Evolutionary conservation across 169 alveolate genomes (phyloP).

Genomic region (Plasmodium coatneyi): DNA sequence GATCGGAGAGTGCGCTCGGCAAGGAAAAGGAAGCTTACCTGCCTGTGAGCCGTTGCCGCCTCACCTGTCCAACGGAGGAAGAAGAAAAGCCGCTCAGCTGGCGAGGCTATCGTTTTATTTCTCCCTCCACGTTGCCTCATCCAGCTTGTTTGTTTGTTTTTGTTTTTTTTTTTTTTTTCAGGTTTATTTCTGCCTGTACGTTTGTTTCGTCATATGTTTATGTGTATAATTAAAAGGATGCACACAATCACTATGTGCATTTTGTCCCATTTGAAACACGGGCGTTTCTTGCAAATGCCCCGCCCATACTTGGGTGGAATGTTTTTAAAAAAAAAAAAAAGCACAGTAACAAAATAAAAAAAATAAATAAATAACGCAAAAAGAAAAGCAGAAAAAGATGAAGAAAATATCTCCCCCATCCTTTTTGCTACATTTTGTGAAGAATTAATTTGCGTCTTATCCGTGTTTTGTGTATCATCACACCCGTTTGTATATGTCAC

Average conservation of each 20-base stretch:
- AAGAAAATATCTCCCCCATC: neutral
- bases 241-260: neutral
- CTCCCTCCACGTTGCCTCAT: neutral
- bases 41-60: neutral
- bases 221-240: neutral
- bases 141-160: neutral
- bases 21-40: neutral
- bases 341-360: neutral
- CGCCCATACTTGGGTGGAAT: neutral
- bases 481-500: neutral
- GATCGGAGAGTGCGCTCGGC: neutral
- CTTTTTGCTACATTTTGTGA: neutral
- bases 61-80: neutral
- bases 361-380: neutral
- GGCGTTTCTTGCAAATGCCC: neutral
- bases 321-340: neutral
- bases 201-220: neutral
- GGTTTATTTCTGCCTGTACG: neutral
- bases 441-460: neutral
- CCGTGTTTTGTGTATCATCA: neutral
- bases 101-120: neutral
- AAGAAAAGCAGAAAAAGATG: neutral
- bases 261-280: neutral
- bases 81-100: neutral
- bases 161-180: neutral